Evolutionary conservation across 148 eudicot genomes (phyloP).

Genomic region (Gaultheria prostrata): DNA sequence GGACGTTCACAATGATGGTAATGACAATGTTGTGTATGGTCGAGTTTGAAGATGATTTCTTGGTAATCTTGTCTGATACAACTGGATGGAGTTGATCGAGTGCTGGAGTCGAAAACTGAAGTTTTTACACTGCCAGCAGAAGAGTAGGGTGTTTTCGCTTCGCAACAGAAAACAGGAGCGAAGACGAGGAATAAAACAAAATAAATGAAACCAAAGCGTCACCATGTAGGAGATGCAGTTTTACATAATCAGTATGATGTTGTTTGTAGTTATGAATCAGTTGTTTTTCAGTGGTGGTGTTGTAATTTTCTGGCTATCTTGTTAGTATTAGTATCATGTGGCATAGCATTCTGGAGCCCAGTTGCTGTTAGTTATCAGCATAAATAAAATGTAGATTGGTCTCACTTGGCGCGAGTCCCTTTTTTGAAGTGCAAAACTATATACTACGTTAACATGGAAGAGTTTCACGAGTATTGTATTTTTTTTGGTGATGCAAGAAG

Average conservation of each 20-base stretch:
- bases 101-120: neutral
- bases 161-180: neutral
- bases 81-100: neutral
- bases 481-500: too few species aligned
- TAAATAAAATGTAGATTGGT: too few species aligned
- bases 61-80: neutral
- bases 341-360: neutral
- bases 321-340: neutral
- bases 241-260: neutral
- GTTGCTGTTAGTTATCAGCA: neutral
- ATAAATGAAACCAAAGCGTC: neutral
- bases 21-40: neutral
- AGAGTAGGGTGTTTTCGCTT: neutral
- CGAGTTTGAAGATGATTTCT: neutral
- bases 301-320: neutral
- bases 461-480: too few species aligned
- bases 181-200: neutral
- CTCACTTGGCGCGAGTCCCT: too few species aligned
- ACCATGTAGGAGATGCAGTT: neutral
- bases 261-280: neutral
- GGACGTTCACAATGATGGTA: constrained; percentile 15
- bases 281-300: neutral
- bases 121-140: neutral
- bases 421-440: too few species aligned
- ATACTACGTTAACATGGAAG: too few species aligned